Base-by-base conservation (phyloP, 1,284 basidiomycete species). In the Termitomyces sp. region DNA sequence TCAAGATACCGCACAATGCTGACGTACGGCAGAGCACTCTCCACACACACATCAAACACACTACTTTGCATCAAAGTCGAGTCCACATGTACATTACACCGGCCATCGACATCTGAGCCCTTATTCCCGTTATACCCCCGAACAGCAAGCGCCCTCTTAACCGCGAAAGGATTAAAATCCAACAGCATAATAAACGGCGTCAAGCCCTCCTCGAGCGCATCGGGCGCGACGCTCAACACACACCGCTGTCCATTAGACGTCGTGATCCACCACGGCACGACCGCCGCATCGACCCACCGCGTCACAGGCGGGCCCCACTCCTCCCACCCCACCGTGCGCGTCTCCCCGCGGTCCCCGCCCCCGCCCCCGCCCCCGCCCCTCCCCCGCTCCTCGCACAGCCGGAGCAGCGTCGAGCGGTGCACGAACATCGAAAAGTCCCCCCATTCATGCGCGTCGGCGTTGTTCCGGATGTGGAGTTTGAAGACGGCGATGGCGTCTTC, bases 181-280 rank as follows among this genome's bases (percentile, higher is more conserved):
- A 73, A n/a, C 7, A 55, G 5, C 34, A 33, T 31, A 3, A 55
- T 21, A 21, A 24, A 45, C 17, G 53, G 34, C 31, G 33, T 6
- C 8, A 17, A 26, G 8, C 33, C 34, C 5, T 26, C 10, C 15
- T 21, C 57, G 15, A 57, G 59, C 7, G 52, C 55, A 2, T 36
- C 51, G 13, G 61, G 53, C 2, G 58, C 49, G 56, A 64, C 52
- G 10, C 62, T 65, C 31, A 69, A 57, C 30, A 73, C 73, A 44
- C 71, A 72, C 12, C 79, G 68, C 64, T 78, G 74, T 3, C 79
- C 79, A 17, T 69, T 67, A 3, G 76, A 74, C 5, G 73, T 77
- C 42, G 78, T 80, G 49, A 81, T 78, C 77, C 77, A 80, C 17
- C 73, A 67, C 31, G 72, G 65, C 31, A 70, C 59, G n/a, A 57